phyloP scores from a whole-genome alignment of 257 asterid genomes.

The Parsonsia alboflavescens region DNA sequence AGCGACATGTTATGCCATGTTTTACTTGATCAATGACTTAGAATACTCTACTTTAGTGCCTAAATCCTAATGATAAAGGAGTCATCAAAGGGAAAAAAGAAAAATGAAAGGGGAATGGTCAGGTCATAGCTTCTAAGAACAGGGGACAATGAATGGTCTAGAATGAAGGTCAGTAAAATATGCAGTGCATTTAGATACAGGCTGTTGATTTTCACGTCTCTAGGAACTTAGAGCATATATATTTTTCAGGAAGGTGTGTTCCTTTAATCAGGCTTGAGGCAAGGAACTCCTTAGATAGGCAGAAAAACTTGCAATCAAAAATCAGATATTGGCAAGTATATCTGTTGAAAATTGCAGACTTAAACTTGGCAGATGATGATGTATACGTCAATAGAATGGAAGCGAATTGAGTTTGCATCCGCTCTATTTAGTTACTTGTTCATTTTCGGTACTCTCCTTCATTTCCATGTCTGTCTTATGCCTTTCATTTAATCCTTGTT shows the following conservation, averaged over 20 bases:
- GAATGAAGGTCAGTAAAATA: neutral
- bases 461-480: slow-evolving; percentile 3
- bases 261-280: neutral
- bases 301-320: neutral
- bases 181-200: neutral
- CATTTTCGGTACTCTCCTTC: neutral
- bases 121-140: neutral
- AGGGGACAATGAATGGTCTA: neutral
- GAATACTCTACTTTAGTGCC: neutral
- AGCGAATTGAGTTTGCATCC: neutral
- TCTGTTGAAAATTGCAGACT: neutral
- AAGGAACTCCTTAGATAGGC: neutral
- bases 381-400: neutral
- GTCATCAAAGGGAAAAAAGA: neutral
- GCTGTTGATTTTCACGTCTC: neutral
- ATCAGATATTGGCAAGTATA: neutral
- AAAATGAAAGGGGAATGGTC: neutral
- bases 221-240: too few relatives aligned
- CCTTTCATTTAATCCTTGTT: neutral
- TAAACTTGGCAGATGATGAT: neutral
- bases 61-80: neutral
- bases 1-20: neutral
- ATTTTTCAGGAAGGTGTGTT: neutral
- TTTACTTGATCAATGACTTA: neutral
- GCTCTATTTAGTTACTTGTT: neutral